phyloP scores from a whole-genome alignment of 2,329 filamentous ascomycete species.

The Neocucurbitaria cava region DNA sequence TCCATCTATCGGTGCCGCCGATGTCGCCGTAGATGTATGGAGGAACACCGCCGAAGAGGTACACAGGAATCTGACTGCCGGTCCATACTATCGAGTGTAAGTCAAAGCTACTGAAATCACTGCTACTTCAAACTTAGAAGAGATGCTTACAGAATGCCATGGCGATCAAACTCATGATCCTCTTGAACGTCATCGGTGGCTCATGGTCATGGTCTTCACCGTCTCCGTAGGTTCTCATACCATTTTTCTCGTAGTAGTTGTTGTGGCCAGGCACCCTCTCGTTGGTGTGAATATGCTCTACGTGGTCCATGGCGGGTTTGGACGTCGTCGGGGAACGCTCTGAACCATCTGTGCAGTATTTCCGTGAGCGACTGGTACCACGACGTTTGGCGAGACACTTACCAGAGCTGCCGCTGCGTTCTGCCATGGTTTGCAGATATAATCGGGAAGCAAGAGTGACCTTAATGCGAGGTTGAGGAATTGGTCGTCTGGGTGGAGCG shows the following conservation, averaged over 20 bases:
- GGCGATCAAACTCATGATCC: constrained; percentile 62
- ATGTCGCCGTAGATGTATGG: constrained; percentile 65
- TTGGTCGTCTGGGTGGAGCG: background rate
- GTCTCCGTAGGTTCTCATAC: constrained; percentile 47
- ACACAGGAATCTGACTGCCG: constrained; percentile 66
- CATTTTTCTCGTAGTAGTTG: constrained; percentile 57
- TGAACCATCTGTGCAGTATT: constrained; percentile 8
- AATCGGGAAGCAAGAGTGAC: background rate
- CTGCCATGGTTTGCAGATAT: background rate
- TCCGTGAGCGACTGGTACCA: background rate
- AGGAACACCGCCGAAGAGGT: constrained; percentile 34
- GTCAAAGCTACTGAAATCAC: background rate
- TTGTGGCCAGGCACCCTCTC: constrained; percentile 46
- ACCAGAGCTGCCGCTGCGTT: background rate
- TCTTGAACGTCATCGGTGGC: constrained; percentile 32
- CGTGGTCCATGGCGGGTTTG: constrained; percentile 15
- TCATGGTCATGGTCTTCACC: constrained; percentile 21
- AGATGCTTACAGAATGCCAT: constrained; percentile 18
- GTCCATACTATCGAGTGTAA: constrained; percentile 57
- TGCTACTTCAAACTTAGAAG: background rate
- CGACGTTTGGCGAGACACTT: background rate
- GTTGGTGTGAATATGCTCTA: constrained; percentile 48
- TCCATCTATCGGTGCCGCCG: constrained; percentile 65
- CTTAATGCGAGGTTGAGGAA: background rate
- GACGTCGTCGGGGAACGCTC: constrained; percentile 11